Base-by-base conservation (phyloP, 176 grass and related monocot genomes). In the Rhynchospora breviuscula region DNA sequence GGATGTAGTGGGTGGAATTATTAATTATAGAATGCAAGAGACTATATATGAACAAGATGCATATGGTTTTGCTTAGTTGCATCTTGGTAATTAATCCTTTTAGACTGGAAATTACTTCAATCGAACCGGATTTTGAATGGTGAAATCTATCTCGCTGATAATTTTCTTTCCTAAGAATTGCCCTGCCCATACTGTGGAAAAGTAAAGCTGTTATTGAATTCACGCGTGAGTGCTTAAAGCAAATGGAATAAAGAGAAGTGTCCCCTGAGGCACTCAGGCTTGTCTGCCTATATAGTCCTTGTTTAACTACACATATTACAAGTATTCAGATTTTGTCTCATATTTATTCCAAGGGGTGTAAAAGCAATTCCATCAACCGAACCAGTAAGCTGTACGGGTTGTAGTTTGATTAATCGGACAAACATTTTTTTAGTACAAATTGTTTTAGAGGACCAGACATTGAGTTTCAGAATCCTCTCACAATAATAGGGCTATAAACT, bases 191-290 rank as follows among this genome's bases (percentile, higher is more conserved):
- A 8, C 4, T 75, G 10, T 53, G 71, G 21, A 76, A 76, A 53
- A 76, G 71, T 53, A 76, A 75, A 76, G 71, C 71, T 76, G 71
- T 11, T n/a, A 26, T 13, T 76, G 47, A 26, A 76, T 53, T 76
- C 47, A 29, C 71, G 71, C 71, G 71, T 54, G 71, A 76, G 49
- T 76, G 12, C 9, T 40, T 26, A 53, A 76, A 76, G 71, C 22
- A 8, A 70, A 70, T 19, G 64, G 64, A 26, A 40, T 8, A 67
- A 67, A 33, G 29, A 67, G 62, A 35, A 35, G 11, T 40, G 29
- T 67, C 10, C 17, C 29, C 6, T 35, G 46, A 9, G n/a, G 19
- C 68, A 22, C 43, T 48, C 40, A 73, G 47, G 44, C 69, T 51
- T 49, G 44, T 48, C 44, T 48, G 43, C 45, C 67, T 45, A 17